Base-by-base conservation (phyloP, 768 basidiomycete genomes). In the Mycena galopus region DNA sequence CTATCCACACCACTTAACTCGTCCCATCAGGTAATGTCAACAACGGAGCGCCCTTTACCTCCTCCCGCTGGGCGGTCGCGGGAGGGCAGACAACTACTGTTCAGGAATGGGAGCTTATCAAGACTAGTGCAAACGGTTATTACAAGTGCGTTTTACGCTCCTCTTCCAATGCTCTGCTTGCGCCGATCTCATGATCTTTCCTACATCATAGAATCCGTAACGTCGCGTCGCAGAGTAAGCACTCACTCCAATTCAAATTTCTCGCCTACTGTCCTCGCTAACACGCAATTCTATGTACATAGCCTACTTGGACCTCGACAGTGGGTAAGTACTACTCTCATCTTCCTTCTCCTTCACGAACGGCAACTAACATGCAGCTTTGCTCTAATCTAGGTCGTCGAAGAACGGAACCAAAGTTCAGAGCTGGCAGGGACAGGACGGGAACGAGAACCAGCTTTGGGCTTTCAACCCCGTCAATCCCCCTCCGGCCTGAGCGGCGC, bases 381-480 rank as follows among this genome's bases (percentile, higher is more conserved):
- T n/a, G n/a, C n/a, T 14, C 6, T 37, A 37, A 6, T 37, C 35
- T 59, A 69, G 60, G 17, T 69, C 67, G 35, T 29, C 58, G n/a
- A 37, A 17, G 50, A 62, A 69, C 27, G 67, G 9, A 19, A 56
- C 67, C 59, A 69, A 69, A 27, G 51, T 69, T 37, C 67, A 69
- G 60, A 60, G 67, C 60, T 69, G 67, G 59, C 55, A 60, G 67
- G 59, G 67, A 37, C 32, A 30, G 51, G 60, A 69, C 53, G 67
- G 59, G 51, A 69, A 69, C 51, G 60, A 69, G 60, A 69, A 69
- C 60, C 67, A 69, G 60, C 67, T 69, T 42, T 69, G 67, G 67
- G 65, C 56, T 57, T 67, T 67, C 56, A 50, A 47, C 9, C 35
- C 3, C 47, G 64, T 16, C 64, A 39, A 37, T 14, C 14, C 14